Evolutionary conservation across 2,329 filamentous ascomycete species (phyloP).

Genomic region (Cladosporium sp.): DNA sequence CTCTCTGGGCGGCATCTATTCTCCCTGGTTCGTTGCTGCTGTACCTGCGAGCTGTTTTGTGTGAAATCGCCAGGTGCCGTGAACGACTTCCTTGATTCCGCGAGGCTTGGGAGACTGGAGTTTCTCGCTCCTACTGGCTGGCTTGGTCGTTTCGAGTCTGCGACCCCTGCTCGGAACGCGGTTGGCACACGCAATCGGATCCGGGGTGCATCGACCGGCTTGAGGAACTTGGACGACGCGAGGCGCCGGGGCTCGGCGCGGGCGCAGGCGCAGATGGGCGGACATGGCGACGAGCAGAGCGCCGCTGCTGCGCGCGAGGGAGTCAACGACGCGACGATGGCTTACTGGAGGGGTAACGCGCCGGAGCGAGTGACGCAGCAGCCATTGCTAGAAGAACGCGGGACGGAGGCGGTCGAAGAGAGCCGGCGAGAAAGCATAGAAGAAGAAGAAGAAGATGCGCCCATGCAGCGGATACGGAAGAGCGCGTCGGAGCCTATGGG

Average conservation of each 20-base stretch:
- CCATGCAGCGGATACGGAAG: background rate
- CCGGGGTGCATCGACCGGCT: background rate
- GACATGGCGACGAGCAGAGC: background rate
- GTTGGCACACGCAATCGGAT: background rate
- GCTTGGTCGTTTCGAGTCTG: background rate
- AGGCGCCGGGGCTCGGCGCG: background rate
- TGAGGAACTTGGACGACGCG: no score
- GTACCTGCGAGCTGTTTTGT: no score
- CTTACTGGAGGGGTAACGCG: conserved; percentile 7
- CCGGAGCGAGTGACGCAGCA: background rate
- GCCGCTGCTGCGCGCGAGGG: background rate
- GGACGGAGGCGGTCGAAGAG: background rate
- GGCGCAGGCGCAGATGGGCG: background rate
- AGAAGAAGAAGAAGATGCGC: background rate
- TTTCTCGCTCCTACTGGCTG: background rate
- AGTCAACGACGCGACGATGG: background rate
- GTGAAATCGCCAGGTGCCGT: no score
- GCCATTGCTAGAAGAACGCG: background rate
- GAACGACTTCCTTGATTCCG: no score
- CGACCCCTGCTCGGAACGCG: background rate
- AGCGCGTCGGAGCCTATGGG: conserved; percentile 5
- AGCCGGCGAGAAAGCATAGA: conserved; percentile 2
- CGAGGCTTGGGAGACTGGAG: no score
- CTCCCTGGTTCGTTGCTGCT: no score
- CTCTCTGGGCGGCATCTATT: no score